Base-by-base conservation (phyloP, 768 basidiomycete genomes). In the Sarcodon aspratus region DNA sequence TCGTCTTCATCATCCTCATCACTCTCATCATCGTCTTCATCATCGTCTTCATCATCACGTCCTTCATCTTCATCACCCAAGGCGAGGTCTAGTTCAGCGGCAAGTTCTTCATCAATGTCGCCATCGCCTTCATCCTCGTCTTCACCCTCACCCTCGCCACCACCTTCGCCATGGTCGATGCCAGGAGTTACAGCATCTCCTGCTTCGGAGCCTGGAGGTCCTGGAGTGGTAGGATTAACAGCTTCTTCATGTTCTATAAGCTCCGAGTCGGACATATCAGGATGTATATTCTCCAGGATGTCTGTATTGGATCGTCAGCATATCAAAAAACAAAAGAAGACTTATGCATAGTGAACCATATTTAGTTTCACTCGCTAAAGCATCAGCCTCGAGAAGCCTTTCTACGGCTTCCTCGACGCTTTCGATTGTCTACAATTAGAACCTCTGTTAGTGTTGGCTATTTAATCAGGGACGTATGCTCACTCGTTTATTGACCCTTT, bases 351-450 rank as follows among this genome's bases (percentile, higher is more conserved):
- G 52, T 73, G 36, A 59, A 82, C 90, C 86, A 54, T 82, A 92
- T 68, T 83, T 79, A 48, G 89, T 82, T 50, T 88, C 78, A 1
- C 73, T 61, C 2, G 92, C 88, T 36, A 79, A 60, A 1, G 81
- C 74, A 62, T 95, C 92, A 55, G 85, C 82, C 50, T 85, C 84
- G 15, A 95, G 66, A 15, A 96, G 64, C 48, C 90, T 72, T 61
- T 95, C 93, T 8, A 96, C 92, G 59, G 92, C 90, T 63, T 90
- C 80, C 63, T 96, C 92, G 6, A 94, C 91, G 35, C 84, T 92
- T 67, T 96, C 92, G 54, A 96, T 96, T 4, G 89, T 90, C 89
- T 92, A 54, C 0, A 46, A 0, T 18, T n/a, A 33, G 12, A 9
- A 10, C 15, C 48, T 21, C 40, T 7, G 44, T 51, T 48, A 49